Evolutionary conservation across 177 flowering plant genomes (phyloP).

Genomic region (Vitis hybrid): DNA sequence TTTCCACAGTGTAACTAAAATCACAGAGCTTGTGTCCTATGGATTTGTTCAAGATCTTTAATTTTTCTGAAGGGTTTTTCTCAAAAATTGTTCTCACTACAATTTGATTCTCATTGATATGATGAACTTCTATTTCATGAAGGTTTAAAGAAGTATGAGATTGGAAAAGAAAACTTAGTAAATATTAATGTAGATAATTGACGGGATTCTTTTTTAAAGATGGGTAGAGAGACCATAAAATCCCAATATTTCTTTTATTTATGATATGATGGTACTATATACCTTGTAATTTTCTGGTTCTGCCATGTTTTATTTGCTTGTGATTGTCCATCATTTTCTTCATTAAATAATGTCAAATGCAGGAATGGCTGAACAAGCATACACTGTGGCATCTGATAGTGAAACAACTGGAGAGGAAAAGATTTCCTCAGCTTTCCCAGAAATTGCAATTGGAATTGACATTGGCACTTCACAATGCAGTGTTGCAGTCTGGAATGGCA

Average conservation of each 20-base stretch:
- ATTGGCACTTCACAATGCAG: conserved; percentile 92
- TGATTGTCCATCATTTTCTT: background rate
- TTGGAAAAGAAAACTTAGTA: too few relatives aligned
- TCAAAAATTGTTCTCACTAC: too few relatives aligned
- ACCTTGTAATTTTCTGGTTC: background rate
- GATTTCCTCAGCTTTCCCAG: conserved; percentile 44
- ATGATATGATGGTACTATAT: background rate
- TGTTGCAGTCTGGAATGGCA: conserved; percentile 86
- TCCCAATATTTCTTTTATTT: background rate
- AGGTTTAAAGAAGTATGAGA: too few relatives aligned
- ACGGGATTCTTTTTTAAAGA: too few relatives aligned
- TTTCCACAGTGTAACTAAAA: too few relatives aligned
- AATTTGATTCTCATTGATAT: too few relatives aligned
- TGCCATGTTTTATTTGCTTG: background rate
- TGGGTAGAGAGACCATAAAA: background rate
- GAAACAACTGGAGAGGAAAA: conserved; percentile 80
- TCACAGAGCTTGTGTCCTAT: too few relatives aligned
- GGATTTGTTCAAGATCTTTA: too few relatives aligned
- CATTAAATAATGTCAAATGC: conserved; percentile 7
- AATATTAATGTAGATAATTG: too few relatives aligned
- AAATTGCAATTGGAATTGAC: conserved; percentile 82
- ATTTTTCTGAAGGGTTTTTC: too few relatives aligned
- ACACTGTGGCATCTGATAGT: conserved; percentile 81
- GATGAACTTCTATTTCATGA: too few relatives aligned
- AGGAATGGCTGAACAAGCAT: conserved; percentile 82